A percentile compares a stretch with the other conserved stretches of the same genome.
Conservation (phyloP, 1,139 yeast species). For the Debaryomyces sp. region DNA sequence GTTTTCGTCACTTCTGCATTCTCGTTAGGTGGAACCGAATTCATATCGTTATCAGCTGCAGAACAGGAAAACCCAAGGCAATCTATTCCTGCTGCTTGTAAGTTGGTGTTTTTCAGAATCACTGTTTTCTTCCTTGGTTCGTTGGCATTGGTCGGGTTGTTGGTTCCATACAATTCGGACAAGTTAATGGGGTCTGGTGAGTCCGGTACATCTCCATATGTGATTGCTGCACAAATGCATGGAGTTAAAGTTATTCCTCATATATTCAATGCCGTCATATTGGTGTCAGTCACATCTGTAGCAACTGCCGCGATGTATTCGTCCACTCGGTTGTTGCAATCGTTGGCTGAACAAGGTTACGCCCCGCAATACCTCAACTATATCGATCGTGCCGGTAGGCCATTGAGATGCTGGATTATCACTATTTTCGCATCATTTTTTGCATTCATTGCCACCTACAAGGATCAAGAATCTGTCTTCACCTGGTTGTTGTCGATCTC, state of each 20-base stretch:
- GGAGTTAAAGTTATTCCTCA: conserved; percentile 36
- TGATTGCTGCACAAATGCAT: conserved; percentile 45
- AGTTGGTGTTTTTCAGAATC: conserved; percentile 43
- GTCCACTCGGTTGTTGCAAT: conserved; percentile 33
- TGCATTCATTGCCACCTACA: conserved; percentile 41
- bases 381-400: conserved; percentile 34
- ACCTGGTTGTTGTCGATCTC: conserved; percentile 48
- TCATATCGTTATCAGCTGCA: conserved; percentile 43
- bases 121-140: conserved; percentile 45
- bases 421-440: conserved; percentile 34
- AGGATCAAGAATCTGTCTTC: conserved; percentile 44
- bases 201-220: conserved; percentile 47
- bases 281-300: conserved; percentile 35
- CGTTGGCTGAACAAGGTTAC: conserved; percentile 33
- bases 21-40: conserved; percentile 44
- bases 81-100: conserved; percentile 46
- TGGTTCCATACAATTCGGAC: conserved; percentile 43
- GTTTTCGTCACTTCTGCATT: conserved; percentile 44
- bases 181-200: conserved; percentile 44
- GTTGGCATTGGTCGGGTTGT: conserved; percentile 43
- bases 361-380: conserved; percentile 33
- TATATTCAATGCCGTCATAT: conserved; percentile 34
- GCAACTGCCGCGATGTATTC: conserved; percentile 37
- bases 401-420: conserved; percentile 34
- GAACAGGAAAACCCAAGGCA: conserved; percentile 44